A percentile compares a stretch with the other conserved stretches of the same genome.
These are phyloP conservation scores for Penicillium sp. DNA, from an alignment of 2,329 filamentous ascomycete species.

Conservation along the genomic window DNA sequence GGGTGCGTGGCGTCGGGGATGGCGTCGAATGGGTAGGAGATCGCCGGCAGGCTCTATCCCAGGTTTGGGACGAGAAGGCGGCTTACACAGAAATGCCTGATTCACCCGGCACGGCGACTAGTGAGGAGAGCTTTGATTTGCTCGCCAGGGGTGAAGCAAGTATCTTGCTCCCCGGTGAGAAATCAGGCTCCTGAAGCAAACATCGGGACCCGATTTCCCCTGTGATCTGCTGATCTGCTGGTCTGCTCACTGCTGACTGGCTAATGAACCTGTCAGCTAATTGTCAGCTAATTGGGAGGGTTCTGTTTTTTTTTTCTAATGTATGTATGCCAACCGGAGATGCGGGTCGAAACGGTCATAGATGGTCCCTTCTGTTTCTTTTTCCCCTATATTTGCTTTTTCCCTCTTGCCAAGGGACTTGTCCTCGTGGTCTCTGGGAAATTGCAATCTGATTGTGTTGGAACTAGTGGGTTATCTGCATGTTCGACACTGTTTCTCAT, in stretches of 20 bases:
- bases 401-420: not conserved
- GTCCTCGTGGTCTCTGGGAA: slow-evolving; percentile 4
- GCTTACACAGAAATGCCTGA: slow-evolving; percentile 27
- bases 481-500: slow-evolving; percentile 3
- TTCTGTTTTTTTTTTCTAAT: no score
- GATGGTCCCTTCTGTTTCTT: not conserved
- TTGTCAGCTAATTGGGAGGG: not conserved
- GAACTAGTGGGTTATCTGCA: not conserved
- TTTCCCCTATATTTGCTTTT: slow-evolving; percentile 9
- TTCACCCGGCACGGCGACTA: slow-evolving; percentile 42
- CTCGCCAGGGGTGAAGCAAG: slow-evolving; percentile 48
- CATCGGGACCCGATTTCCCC: slow-evolving; percentile 9
- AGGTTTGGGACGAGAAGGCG: slow-evolving; percentile 6
- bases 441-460: slow-evolving; percentile 1
- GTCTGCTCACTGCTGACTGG: not conserved
- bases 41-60: slow-evolving; percentile 24
- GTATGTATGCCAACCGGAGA: no score
- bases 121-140: slow-evolving; percentile 52
- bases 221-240: slow-evolving; percentile 7
- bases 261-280: not conserved
- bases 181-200: slow-evolving; percentile 10
- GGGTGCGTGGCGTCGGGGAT: slow-evolving; percentile 36
- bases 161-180: slow-evolving; percentile 33
- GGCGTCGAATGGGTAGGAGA: slow-evolving; percentile 46
- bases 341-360: not conserved